phyloP scores from a whole-genome alignment of 345 rosid species.

The Sonneratia caseolaris region DNA sequence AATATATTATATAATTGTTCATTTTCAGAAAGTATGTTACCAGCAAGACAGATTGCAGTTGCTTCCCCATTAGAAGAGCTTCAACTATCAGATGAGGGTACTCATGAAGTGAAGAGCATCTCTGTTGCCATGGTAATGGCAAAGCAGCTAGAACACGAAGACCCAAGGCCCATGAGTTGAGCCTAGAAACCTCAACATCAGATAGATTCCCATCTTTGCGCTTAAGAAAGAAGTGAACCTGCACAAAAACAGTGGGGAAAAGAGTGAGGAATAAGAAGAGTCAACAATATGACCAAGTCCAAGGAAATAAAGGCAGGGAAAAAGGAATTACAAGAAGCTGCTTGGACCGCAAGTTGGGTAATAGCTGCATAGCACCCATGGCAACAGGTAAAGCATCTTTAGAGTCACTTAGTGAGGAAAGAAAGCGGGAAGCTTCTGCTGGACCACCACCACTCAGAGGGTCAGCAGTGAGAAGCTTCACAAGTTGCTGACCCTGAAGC shows the following conservation, averaged over 20 bases:
- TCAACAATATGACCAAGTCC: slow-evolving; percentile 4
- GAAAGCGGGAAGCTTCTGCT: slow-evolving; percentile 96
- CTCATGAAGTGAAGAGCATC: slow-evolving; percentile 95
- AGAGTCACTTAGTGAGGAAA: slow-evolving; percentile 78
- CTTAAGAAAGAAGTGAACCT: slow-evolving; percentile 95
- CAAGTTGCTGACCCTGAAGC: slow-evolving; percentile 91
- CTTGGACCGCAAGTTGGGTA: slow-evolving; percentile 90
- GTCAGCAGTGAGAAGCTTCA: slow-evolving; percentile 91
- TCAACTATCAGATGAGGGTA: slow-evolving; percentile 86
- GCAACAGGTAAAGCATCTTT: slow-evolving; percentile 95
- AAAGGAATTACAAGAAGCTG: slow-evolving; percentile 68
- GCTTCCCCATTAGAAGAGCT: slow-evolving; percentile 96
- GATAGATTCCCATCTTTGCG: slow-evolving; percentile 81
- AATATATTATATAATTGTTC: background rate
- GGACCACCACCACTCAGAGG: slow-evolving; percentile 99
- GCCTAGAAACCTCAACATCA: slow-evolving; percentile 66
- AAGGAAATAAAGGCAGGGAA: background rate
- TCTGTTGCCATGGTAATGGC: slow-evolving; percentile 98
- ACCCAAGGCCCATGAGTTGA: slow-evolving; percentile 98
- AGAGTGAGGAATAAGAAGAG: slow-evolving; percentile 6
- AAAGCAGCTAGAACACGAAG: slow-evolving; percentile 88
- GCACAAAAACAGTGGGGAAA: slow-evolving; percentile 20
- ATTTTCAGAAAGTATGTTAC: slow-evolving; percentile 27
- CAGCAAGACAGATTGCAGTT: slow-evolving; percentile 78
- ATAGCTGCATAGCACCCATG: slow-evolving; percentile 95